Evolutionary conservation across 2,329 filamentous ascomycete species (phyloP).

Genomic region (Penicillium sp.): DNA sequence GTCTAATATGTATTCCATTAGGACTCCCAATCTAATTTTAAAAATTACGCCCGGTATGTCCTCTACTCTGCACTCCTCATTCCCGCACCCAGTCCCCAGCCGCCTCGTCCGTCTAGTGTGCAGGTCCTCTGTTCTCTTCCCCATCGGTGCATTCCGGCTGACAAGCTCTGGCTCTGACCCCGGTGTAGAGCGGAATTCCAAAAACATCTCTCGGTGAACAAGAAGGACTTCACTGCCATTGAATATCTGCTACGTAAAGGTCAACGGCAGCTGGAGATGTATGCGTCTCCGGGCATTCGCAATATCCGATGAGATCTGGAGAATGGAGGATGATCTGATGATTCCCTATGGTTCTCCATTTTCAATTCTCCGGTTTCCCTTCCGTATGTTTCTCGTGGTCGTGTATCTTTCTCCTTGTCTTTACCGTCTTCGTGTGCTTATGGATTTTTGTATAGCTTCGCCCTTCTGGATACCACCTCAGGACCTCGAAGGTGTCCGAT

Average conservation of each 20-base stretch:
- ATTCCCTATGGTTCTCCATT: too few species aligned
- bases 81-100: not conserved
- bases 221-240: conserved; percentile 82
- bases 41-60: conserved; percentile 46
- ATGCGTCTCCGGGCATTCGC: conserved; percentile 77
- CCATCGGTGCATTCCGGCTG: conserved; percentile 22
- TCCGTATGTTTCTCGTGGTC: conserved; percentile 2
- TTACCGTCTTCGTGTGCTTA: not conserved
- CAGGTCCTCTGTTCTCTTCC: not conserved
- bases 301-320: conserved; percentile 59
- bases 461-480: not conserved
- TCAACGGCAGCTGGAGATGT: conserved; percentile 76
- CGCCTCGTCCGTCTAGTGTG: not conserved
- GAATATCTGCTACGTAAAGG: conserved; percentile 86
- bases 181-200: conserved; percentile 71
- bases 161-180: conserved; percentile 11
- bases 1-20: conserved; percentile 20
- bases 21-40: conserved; percentile 49
- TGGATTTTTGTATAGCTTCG: conserved; percentile 1
- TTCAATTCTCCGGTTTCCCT: conserved; percentile 6
- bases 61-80: conserved; percentile 10
- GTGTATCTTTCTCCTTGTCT: not conserved
- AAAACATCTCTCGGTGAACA: conserved; percentile 69
- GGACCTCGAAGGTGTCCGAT: not conserved
- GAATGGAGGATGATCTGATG: too few species aligned